phyloP scores from a whole-genome alignment of 306 rosid species.

The Begonia fuchsioides region DNA sequence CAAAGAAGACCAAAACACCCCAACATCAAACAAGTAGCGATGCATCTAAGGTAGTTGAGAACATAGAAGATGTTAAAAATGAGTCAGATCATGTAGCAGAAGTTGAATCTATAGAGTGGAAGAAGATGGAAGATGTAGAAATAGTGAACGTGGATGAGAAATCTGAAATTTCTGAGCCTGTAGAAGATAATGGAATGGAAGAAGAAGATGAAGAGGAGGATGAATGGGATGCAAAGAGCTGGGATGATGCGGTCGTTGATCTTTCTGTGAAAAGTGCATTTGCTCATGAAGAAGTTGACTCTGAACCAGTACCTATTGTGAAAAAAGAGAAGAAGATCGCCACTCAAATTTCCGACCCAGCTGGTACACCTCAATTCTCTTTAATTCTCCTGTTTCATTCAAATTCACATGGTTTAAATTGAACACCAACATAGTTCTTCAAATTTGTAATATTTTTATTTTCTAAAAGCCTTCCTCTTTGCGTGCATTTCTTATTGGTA shows the following conservation, averaged over 20 bases:
- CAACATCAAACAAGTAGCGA: constrained; percentile 44
- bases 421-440: too few species aligned
- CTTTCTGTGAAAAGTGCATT: constrained; percentile 48
- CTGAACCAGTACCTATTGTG: constrained; percentile 33
- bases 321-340: constrained; percentile 33
- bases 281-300: constrained; percentile 78
- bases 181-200: constrained; percentile 37
- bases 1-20: constrained; percentile 46
- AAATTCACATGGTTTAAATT: too few species aligned
- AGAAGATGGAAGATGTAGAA: constrained; percentile 52
- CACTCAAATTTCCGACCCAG: constrained; percentile 12
- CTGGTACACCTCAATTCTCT: constrained; percentile 16
- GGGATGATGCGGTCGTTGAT: constrained; percentile 69
- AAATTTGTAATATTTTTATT: too few species aligned
- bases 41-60: constrained; percentile 35
- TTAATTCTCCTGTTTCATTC: too few species aligned
- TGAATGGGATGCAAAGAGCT: constrained; percentile 95
- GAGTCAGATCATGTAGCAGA: constrained; percentile 27
- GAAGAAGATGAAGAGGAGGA: constrained; percentile 61
- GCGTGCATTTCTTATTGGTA: too few species aligned
- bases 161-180: constrained; percentile 38
- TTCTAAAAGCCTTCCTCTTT: too few species aligned
- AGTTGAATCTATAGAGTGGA: constrained; percentile 26
- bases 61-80: constrained; percentile 29
- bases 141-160: constrained; percentile 29